Evolutionary conservation across 2,329 filamentous ascomycete genomes (phyloP).

Genomic region (Penicillium sp.): DNA sequence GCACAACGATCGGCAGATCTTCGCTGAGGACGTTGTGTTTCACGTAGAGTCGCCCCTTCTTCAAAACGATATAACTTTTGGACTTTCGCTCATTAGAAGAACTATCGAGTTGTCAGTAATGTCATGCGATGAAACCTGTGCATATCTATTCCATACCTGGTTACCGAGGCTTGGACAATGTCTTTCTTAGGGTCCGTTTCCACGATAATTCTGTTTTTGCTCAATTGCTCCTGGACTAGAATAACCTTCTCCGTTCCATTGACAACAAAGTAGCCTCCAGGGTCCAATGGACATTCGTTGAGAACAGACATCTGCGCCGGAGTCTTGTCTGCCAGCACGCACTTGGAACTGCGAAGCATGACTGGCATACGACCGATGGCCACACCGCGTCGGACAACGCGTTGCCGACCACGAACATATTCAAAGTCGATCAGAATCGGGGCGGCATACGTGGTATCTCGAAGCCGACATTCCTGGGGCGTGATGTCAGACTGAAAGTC

Average conservation of each 20-base stretch:
- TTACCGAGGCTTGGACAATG: conserved; percentile 92
- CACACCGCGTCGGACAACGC: conserved; percentile 70
- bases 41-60: conserved; percentile 87
- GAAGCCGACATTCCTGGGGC: conserved; percentile 91
- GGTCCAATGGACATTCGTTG: conserved; percentile 94
- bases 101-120: conserved; percentile 50
- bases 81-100: conserved; percentile 97
- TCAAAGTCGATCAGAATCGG: conserved; percentile 91
- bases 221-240: conserved; percentile 94
- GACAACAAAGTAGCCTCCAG: conserved; percentile 96
- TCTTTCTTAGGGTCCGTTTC: conserved; percentile 90
- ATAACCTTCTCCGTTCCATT: conserved; percentile 99
- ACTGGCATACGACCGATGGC: conserved; percentile 89
- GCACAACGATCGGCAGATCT: conserved; percentile 90
- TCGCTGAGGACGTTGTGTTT: conserved; percentile 92
- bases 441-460: conserved; percentile 97
- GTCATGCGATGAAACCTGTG: neutral
- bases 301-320: conserved; percentile 87
- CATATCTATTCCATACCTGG: conserved; percentile 47
- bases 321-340: conserved; percentile 77
- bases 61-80: conserved; percentile 91
- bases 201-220: conserved; percentile 98
- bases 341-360: conserved; percentile 96
- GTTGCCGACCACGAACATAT: conserved; percentile 78
- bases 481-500: conserved; percentile 62